Evolutionary conservation across 2,329 filamentous ascomycete genomes (phyloP).

Genomic region (Trichothecium roseum): DNA sequence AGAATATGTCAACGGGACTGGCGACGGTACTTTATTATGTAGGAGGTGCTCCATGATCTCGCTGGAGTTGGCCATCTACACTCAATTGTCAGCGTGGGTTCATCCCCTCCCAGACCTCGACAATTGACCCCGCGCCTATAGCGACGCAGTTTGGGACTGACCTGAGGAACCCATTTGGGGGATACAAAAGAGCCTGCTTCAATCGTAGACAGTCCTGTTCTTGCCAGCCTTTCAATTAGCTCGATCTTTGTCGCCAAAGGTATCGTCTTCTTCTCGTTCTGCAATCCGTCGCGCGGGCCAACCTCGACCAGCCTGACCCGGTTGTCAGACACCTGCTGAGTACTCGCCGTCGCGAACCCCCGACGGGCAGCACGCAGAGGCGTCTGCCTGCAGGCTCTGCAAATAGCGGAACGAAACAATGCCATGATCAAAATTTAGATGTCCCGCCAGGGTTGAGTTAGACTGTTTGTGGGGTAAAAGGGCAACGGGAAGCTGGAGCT

Average conservation of each 20-base stretch:
- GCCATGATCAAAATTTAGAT: constrained; percentile 17
- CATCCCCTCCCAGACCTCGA: neutral
- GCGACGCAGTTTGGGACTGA: constrained; percentile 19
- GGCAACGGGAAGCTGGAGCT: constrained; percentile 1
- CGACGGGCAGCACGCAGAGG: constrained; percentile 14
- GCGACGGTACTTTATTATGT: constrained; percentile 41
- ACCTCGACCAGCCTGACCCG: constrained; percentile 66
- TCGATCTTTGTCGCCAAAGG: constrained; percentile 65
- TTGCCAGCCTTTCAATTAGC: constrained; percentile 57
- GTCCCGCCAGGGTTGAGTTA: constrained; percentile 1
- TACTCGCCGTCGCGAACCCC: constrained; percentile 27
- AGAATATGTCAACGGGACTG: constrained; percentile 56
- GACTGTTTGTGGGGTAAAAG: constrained; percentile 7
- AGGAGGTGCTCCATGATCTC: constrained; percentile 64
- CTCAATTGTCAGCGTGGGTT: neutral
- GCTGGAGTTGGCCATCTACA: constrained; percentile 67
- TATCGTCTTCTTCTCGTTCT: constrained; percentile 70
- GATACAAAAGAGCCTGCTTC: constrained; percentile 77
- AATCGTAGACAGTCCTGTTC: constrained; percentile 61
- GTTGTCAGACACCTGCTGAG: constrained; percentile 23
- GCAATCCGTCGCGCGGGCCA: constrained; percentile 74
- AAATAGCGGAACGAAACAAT: constrained; percentile 24
- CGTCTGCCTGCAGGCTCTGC: constrained; percentile 26
- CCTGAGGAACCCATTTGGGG: constrained; percentile 78
- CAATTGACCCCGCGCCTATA: neutral